A percentile compares a stretch with the other conserved stretches of the same genome.
These are phyloP conservation scores for Cercospora sojina DNA, from an alignment of 2,329 filamentous ascomycete genomes.

Conservation along the genomic window DNA sequence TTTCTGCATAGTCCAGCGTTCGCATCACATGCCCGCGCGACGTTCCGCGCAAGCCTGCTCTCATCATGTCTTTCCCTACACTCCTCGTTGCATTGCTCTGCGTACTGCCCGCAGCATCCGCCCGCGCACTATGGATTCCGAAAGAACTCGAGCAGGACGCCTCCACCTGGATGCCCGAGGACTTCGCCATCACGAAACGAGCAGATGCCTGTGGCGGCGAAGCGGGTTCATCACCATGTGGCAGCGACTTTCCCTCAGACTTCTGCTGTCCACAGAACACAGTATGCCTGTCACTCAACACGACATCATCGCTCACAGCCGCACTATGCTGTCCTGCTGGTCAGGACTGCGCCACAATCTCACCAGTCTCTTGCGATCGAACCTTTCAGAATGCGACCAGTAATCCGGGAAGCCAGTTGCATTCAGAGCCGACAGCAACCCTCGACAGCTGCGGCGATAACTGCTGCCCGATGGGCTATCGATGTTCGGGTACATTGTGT, in stretches of 20 bases:
- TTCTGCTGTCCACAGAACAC: constrained; percentile 64
- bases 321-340: constrained; percentile 68
- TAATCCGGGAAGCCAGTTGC: constrained; percentile 60
- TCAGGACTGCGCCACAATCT: constrained; percentile 59
- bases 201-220: constrained; percentile 51
- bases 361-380: constrained; percentile 65
- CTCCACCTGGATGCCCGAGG: constrained; percentile 22
- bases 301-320: constrained; percentile 65
- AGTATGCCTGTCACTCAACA: constrained; percentile 58
- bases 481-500: constrained; percentile 63
- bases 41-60: constrained; percentile 14
- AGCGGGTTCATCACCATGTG: constrained; percentile 53
- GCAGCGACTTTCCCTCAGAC: constrained; percentile 56
- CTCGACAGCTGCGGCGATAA: constrained; percentile 58
- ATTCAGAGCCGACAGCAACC: constrained; percentile 61
- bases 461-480: constrained; percentile 74
- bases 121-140: constrained; percentile 31
- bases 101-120: constrained; percentile 22
- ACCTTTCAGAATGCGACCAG: constrained; percentile 58
- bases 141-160: constrained; percentile 20
- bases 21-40: constrained; percentile 22
- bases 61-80: constrained; percentile 18
- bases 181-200: constrained; percentile 27
- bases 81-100: constrained; percentile 36
- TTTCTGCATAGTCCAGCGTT: constrained; percentile 7